phyloP scores from a whole-genome alignment of 257 asterid genomes.

The Solanum chmielewskii region DNA sequence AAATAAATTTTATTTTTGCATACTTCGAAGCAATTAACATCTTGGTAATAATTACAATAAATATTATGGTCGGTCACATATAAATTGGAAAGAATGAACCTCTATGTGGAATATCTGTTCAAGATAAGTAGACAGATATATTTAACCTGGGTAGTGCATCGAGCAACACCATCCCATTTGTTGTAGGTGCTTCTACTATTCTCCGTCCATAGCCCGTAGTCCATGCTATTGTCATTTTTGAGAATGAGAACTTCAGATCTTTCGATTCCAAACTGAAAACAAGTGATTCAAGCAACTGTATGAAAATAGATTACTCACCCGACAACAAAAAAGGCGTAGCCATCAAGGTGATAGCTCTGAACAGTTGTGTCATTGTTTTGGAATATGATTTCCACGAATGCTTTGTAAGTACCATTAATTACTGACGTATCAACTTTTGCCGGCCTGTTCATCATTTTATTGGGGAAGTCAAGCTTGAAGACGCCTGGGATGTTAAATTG shows the following conservation, averaged over 20 bases:
- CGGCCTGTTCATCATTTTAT: slow-evolving; percentile 60
- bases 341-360: slow-evolving; percentile 84
- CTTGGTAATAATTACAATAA: not conserved
- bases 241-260: not conserved
- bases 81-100: not conserved
- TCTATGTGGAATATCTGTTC: not conserved
- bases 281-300: not conserved
- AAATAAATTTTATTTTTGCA: not conserved
- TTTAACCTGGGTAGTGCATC: slow-evolving; percentile 78
- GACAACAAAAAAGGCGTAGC: slow-evolving; percentile 88
- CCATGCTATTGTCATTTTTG: slow-evolving; percentile 50
- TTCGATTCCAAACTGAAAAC: not conserved
- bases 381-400: slow-evolving; percentile 84
- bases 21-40: not conserved
- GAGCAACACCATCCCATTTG: slow-evolving; percentile 98
- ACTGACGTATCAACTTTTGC: slow-evolving; percentile 70
- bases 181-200: slow-evolving; percentile 80
- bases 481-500: slow-evolving; percentile 63
- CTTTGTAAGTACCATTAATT: slow-evolving; percentile 80
- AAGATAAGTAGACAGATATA: not conserved
- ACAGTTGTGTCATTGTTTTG: slow-evolving; percentile 76
- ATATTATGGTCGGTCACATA: not conserved
- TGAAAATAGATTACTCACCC: slow-evolving; percentile 46
- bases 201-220: slow-evolving; percentile 85
- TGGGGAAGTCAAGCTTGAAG: slow-evolving; percentile 91